These are phyloP conservation scores for Dothideomycetes sp. DNA, from an alignment of 2,329 filamentous ascomycete genomes.

Conservation along the genomic window DNA sequence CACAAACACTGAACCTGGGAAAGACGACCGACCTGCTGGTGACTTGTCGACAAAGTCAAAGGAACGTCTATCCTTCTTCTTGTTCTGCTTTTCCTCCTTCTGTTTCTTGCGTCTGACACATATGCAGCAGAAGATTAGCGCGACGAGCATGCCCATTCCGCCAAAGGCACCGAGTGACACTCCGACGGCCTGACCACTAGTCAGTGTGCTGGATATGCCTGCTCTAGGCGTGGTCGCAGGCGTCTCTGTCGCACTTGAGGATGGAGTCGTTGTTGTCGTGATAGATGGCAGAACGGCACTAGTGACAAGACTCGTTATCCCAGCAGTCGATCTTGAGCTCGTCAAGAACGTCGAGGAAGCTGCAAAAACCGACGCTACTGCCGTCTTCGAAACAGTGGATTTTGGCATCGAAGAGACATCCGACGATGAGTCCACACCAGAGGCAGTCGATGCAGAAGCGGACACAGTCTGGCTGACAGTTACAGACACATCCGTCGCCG, in stretches of 20 bases:
- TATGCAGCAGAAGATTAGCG: constrained; percentile 11
- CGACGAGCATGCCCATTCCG: constrained; percentile 14
- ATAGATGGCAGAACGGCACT: background rate
- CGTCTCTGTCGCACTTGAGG: background rate
- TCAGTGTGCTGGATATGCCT: constrained; percentile 13
- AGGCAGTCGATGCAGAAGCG: background rate
- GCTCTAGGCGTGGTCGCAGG: background rate
- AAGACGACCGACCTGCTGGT: constrained; percentile 15
- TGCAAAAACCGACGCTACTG: background rate
- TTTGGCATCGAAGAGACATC: background rate
- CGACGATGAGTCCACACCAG: background rate
- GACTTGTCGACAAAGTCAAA: constrained; percentile 23
- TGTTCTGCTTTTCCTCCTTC: constrained; percentile 6
- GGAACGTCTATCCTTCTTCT: constrained; percentile 13
- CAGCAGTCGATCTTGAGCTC: background rate
- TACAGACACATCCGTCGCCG: constrained; percentile 2
- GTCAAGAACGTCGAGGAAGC: background rate
- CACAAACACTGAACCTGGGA: background rate
- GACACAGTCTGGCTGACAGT: background rate
- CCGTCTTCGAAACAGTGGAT: background rate
- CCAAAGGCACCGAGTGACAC: constrained; percentile 21
- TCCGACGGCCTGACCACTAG: constrained; percentile 21
- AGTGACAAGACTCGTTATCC: background rate
- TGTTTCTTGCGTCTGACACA: constrained; percentile 6
- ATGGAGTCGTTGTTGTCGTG: background rate